A percentile compares a stretch with the other conserved stretches of the same genome.
These are phyloP conservation scores for Petunia secreta DNA, from an alignment of 257 asterid genomes.

Conservation along the genomic window DNA sequence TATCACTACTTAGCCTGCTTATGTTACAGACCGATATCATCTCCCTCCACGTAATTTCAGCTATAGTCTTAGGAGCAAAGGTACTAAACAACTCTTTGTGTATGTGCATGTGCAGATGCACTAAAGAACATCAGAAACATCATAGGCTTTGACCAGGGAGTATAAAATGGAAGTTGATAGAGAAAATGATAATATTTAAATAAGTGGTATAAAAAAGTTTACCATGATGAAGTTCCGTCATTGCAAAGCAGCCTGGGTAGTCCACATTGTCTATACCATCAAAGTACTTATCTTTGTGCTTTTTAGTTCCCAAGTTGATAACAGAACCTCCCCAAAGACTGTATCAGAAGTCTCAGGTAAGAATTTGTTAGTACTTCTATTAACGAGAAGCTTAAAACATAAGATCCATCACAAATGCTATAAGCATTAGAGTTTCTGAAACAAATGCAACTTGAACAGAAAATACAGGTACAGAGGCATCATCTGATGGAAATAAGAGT, in stretches of 20 bases:
- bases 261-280: slow-evolving; percentile 87
- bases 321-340: slow-evolving; percentile 99
- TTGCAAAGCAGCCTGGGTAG: slow-evolving; percentile 91
- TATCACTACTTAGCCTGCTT: slow-evolving; percentile 10
- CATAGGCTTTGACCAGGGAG: not conserved
- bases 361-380: not conserved
- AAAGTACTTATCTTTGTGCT: slow-evolving; percentile 83
- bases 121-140: slow-evolving; percentile 10
- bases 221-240: slow-evolving; percentile 99
- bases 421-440: slow-evolving; percentile 3
- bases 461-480: not conserved
- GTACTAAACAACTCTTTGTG: not conserved
- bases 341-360: slow-evolving; percentile 25
- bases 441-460: not conserved
- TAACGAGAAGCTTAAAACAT: slow-evolving; percentile 10
- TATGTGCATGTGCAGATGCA: not conserved
- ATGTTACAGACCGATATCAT: not conserved
- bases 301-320: slow-evolving; percentile 91
- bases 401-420: not conserved
- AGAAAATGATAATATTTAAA: not conserved
- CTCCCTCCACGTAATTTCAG: not conserved
- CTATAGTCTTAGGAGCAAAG: not conserved
- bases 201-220: slow-evolving; percentile 34
- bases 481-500: not conserved
- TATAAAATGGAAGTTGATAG: not conserved